Evolutionary conservation across 2,329 filamentous ascomycete genomes (phyloP).

Genomic region (Ceratocystis eucalypticola): DNA sequence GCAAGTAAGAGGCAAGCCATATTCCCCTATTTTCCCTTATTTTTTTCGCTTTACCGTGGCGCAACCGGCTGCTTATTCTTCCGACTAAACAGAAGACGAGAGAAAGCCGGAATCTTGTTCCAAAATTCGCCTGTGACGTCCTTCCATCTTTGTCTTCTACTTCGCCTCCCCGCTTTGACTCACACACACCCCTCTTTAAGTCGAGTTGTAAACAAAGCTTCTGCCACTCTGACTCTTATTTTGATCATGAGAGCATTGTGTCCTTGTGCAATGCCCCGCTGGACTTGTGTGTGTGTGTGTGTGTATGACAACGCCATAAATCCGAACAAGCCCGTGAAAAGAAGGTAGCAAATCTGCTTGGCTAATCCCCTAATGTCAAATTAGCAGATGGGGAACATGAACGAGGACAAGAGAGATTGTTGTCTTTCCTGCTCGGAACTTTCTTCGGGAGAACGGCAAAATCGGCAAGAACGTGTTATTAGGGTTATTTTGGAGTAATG

Average conservation of each 20-base stretch:
- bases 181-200: neutral
- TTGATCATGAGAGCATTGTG: neutral
- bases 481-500: neutral
- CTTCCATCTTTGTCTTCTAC: neutral
- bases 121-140: neutral
- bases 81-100: neutral
- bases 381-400: too few species aligned
- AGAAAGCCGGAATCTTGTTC: neutral
- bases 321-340: neutral
- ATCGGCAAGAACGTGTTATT: neutral
- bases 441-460: neutral
- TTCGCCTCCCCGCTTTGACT: conserved; percentile 5
- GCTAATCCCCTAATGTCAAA: too few species aligned
- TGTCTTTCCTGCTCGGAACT: neutral
- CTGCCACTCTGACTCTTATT: neutral
- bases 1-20: neutral
- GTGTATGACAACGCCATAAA: neutral
- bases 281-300: neutral
- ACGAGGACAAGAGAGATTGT: neutral
- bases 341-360: neutral
- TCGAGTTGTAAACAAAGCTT: neutral
- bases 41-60: neutral
- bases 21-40: neutral
- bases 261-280: neutral
- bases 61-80: neutral